A percentile compares a stretch with the other conserved stretches of the same genome.
phyloP scores from a whole-genome alignment of 2,329 filamentous ascomycete species.

The Diplodia scrobiculata region DNA sequence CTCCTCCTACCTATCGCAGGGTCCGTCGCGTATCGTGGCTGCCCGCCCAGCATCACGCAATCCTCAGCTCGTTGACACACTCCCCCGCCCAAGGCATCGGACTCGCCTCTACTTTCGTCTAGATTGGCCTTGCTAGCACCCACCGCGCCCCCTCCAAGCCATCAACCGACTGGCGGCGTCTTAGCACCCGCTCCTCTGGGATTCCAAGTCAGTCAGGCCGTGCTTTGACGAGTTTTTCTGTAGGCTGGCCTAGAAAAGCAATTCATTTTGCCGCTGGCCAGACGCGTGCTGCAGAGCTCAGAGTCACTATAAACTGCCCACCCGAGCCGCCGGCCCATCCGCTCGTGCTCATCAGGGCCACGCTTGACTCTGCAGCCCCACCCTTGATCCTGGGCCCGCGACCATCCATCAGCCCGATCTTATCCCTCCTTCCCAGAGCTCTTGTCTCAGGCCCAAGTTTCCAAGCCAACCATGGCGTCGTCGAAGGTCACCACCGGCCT shows the following conservation, averaged over 20 bases:
- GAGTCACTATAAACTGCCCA: conserved; percentile 18
- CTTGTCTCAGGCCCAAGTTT: conserved; percentile 15
- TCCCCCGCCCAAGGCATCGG: conserved; percentile 1
- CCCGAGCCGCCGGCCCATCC: conserved; percentile 11
- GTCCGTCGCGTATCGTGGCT: conserved; percentile 4
- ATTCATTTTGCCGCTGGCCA: conserved; percentile 2
- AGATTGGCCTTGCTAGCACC: neutral
- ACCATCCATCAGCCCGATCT: conserved; percentile 9
- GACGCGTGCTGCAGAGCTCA: conserved; percentile 3
- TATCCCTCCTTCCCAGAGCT: conserved; percentile 3
- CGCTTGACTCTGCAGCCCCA: conserved; percentile 18
- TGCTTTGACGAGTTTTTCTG: conserved; percentile 8
- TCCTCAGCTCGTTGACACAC: conserved; percentile 19
- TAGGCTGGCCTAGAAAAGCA: conserved; percentile 17
- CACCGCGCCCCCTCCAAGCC: conserved; percentile 1
- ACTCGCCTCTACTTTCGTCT: conserved; percentile 12
- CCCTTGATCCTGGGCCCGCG: conserved; percentile 14
- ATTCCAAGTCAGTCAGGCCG: neutral
- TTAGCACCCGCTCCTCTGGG: conserved; percentile 14
- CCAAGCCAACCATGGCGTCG: conserved; percentile 31
- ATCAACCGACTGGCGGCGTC: conserved; percentile 14
- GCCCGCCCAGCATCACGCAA: conserved; percentile 19
- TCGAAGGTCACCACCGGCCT: conserved; percentile 69
- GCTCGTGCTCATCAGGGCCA: conserved; percentile 14
- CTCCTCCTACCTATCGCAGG: conserved; percentile 19